Evolutionary conservation across 176 grass and related monocot genomes (phyloP), one percentile per base, ranked within the genome.

Genomic region (Triticum turgidum): DNA sequence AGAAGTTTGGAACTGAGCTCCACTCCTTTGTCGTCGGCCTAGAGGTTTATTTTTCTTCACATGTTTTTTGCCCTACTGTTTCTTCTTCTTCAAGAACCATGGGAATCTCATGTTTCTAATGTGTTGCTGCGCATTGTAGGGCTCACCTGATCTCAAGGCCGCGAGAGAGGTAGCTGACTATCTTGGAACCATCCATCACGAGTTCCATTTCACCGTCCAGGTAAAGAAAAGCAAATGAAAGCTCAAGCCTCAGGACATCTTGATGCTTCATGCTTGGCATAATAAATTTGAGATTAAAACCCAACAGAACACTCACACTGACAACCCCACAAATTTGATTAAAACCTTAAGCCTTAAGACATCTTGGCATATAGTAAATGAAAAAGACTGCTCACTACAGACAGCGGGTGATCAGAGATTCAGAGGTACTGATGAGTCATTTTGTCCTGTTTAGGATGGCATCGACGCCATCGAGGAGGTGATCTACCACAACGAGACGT

Each of bases 401-500:
- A 24, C 56, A 75, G 39, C 54, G 20, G 32, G 33, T 17, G 27
- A 21, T 59, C 56, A 59, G 54, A 58, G 25, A 52, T 52, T 52
- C 49, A 39, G 18, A 51, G 32, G 52, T 42, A 35, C 8, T 47
- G 86, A 77, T 9, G 11, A 37, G 18, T 29, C 56, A 84, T n/a
- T 54, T 17, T n/a, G 22, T 21, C 3, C 32, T 85, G 30, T 5
- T 11, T 82, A 99, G 97, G 97, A 99, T 80, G 97, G 97, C 3
- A 99, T 99, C 21, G 94, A 99, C 80, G 97, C 97, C 39, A 99
- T 99, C 45, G 97, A 99, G 85, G 94, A 99, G 73, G 97, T 94
- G 20, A 97, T 99, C 89, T 86, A 94, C 9, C 97, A 99, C 85
- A 92, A 94, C 65, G 97, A 99, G 73, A 94, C 94, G 0, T 99